Base-by-base conservation (phyloP, 306 rosid genomes). In the Luffa aegyptiaca region DNA sequence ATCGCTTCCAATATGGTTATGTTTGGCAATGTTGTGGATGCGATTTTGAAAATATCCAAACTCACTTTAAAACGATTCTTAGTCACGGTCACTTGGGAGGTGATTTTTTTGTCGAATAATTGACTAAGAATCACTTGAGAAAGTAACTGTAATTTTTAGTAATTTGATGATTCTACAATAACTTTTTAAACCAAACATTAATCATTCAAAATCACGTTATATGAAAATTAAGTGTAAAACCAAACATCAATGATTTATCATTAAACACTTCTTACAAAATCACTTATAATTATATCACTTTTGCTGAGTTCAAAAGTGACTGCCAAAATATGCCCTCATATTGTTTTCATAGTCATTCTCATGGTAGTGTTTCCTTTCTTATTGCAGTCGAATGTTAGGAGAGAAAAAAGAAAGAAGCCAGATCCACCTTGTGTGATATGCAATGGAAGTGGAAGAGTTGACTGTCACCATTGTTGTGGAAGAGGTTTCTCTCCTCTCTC, bases 391-490 rank as follows among this genome's bases (percentile, higher is more conserved):
- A 87, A 95, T 87, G 95, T 90, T 86, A 84, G 55, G 80, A 92
- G 66, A 90, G 91, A 88, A 83, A 79, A 79, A 79, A 87, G 72
- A 53, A 90, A 79, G 90, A 90, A 80, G 66, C 91, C 91, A 10
- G 97, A 92, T 83, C 97, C 97, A 21, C 88, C 90, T 79, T 95
- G 98, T 82, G 90, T 83, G 5, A 84, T 86, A 56, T 92, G 97
- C 83, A 79, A 80, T 61, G 98, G 98, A 59, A 84, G 90, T 81
- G 97, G 98, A 89, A 90, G 93, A 81, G 88, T 83, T 35, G 87
- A 78, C 80, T 95, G 98, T 83, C 87, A 87, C 62, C 66, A 83
- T 41, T 94, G 98, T 80, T 42, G 8, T 45, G 98, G 97, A 81
- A 89, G 57, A 84, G 92, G 88, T 88, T 63, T 77, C 75, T 83